Evolutionary conservation across 345 rosid genomes (phyloP).

Genomic region (Pugionium dolabratum): DNA sequence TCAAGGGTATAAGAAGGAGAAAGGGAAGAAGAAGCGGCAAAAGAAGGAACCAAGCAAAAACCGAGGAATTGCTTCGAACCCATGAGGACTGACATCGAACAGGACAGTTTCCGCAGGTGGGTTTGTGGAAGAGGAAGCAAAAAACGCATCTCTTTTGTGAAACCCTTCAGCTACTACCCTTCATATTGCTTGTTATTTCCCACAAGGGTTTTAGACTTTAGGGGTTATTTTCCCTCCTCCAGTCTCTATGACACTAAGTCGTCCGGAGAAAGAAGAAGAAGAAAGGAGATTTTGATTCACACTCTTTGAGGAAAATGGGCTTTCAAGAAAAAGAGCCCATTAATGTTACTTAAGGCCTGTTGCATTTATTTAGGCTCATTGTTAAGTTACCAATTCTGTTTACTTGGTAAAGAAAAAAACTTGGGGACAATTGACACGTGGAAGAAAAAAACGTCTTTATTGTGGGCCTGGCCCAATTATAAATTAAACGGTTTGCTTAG

Average conservation of each 20-base stretch:
- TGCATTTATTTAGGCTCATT: constrained; percentile 16
- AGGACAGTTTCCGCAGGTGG: constrained; percentile 33
- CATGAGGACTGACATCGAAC: constrained; percentile 38
- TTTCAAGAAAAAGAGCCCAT: not conserved
- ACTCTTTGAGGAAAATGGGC: constrained; percentile 19
- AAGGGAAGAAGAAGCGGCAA: constrained; percentile 23
- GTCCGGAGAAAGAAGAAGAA: not conserved
- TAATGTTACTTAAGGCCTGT: not conserved
- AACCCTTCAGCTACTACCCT: constrained; percentile 4
- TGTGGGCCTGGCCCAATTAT: constrained; percentile 15
- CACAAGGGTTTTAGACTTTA: constrained; percentile 31
- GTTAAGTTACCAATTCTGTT: not conserved
- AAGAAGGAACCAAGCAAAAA: constrained; percentile 32
- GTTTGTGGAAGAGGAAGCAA: constrained; percentile 33
- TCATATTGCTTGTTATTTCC: constrained; percentile 14
- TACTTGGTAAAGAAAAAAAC: not conserved
- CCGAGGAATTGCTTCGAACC: constrained; percentile 42
- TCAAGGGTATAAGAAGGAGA: not conserved
- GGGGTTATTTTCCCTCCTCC: constrained; percentile 35
- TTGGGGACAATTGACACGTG: constrained; percentile 23
- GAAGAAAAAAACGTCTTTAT: not conserved
- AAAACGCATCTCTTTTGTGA: constrained; percentile 30
- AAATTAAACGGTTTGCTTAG: not conserved
- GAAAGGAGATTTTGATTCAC: constrained; percentile 23
- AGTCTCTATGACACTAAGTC: constrained; percentile 1